Conservation (phyloP, 495 filamentous ascomycete genomes). For the Penicillium bovifimosum region DNA sequence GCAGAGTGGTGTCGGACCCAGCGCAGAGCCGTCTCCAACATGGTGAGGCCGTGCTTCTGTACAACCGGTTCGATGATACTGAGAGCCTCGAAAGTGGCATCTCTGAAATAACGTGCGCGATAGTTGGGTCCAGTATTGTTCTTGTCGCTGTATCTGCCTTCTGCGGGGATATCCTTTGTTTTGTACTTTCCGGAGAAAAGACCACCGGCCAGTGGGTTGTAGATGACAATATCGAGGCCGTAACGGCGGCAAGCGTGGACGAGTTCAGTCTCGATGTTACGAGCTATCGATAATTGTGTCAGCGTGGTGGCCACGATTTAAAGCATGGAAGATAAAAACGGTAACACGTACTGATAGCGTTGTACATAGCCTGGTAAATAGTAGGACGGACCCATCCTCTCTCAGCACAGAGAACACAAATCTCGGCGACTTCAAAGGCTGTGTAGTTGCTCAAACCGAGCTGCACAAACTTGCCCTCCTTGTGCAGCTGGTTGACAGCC, state of each 20-base stretch:
- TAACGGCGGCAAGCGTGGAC: slow-evolving; percentile 72
- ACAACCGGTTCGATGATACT: slow-evolving; percentile 66
- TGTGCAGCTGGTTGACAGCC: slow-evolving; percentile 73
- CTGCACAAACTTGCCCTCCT: slow-evolving; percentile 79
- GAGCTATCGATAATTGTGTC: slow-evolving; percentile 45
- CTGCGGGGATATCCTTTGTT: slow-evolving; percentile 55
- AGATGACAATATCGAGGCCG: slow-evolving; percentile 78
- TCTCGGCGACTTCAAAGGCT: slow-evolving; percentile 86
- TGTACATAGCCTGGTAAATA: slow-evolving; percentile 64
- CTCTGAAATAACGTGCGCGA: slow-evolving; percentile 74
- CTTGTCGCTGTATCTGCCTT: slow-evolving; percentile 66
- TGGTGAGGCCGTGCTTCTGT: slow-evolving; percentile 66
- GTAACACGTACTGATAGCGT: slow-evolving; percentile 47
- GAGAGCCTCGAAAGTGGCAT: slow-evolving; percentile 71
- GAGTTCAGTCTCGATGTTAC: slow-evolving; percentile 68
- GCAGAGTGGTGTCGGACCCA: slow-evolving; percentile 78
- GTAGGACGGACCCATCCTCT: slow-evolving; percentile 62
- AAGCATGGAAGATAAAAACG: background rate
- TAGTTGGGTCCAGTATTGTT: slow-evolving; percentile 55
- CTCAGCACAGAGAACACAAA: slow-evolving; percentile 75
- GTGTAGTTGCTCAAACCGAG: slow-evolving; percentile 83
- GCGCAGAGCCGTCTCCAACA: slow-evolving; percentile 78
- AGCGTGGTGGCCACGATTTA: slow-evolving; percentile 30
- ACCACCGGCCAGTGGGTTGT: slow-evolving; percentile 81
- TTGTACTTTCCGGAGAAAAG: slow-evolving; percentile 83